These are phyloP conservation scores for Pinus tabuliformis DNA, from an alignment of 75 land plant genomes.

Conservation along the genomic window DNA sequence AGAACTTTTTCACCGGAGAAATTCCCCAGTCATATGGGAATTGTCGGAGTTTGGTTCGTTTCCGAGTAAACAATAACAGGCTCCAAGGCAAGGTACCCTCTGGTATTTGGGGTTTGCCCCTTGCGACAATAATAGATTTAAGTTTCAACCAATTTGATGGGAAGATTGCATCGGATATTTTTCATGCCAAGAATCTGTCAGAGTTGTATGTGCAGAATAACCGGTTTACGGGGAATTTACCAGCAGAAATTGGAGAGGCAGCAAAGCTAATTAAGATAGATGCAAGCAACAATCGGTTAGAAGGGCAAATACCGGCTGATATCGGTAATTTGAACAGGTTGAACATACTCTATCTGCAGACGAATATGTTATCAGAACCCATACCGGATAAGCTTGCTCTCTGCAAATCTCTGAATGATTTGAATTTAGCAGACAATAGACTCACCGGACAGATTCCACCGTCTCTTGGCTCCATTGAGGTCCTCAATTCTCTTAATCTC, in stretches of 20 bases:
- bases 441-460: constrained; percentile 35
- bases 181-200: constrained; percentile 7
- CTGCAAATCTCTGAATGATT: constrained; percentile 12
- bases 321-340: constrained; percentile 8
- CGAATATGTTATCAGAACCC: constrained; percentile 22
- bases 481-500: constrained; percentile 7
- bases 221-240: constrained; percentile 39
- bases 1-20: constrained; percentile 67
- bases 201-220: constrained; percentile 4
- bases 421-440: constrained; percentile 26
- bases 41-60: constrained; percentile 51
- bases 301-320: constrained; percentile 21
- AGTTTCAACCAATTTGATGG: not conserved
- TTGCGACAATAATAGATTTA: constrained; percentile 39
- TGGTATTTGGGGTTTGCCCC: constrained; percentile 74
- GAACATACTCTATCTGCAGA: constrained; percentile 10
- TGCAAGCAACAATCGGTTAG: constrained; percentile 52
- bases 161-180: not conserved
- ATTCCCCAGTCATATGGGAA: constrained; percentile 71
- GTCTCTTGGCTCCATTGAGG: constrained; percentile 11
- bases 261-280: constrained; percentile 52
- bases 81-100: constrained; percentile 64
- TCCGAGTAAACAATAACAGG: constrained; percentile 59
- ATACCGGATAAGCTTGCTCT: constrained; percentile 18
- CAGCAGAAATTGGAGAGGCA: constrained; percentile 41